phyloP scores from a whole-genome alignment of 1,284 basidiomycete species.

The Trametes sp. region DNA sequence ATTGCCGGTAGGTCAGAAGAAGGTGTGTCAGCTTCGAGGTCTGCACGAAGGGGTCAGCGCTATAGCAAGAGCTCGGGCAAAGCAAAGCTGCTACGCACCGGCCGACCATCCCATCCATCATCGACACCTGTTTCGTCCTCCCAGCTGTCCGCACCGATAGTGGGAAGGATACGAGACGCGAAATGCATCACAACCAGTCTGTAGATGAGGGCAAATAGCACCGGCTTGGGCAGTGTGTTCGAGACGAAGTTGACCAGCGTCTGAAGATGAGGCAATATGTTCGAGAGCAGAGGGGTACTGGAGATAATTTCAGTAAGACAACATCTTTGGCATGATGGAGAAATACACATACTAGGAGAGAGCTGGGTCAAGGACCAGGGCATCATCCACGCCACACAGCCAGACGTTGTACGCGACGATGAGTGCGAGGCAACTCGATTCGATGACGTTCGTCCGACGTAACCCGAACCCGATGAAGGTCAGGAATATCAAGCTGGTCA shows the following conservation, averaged over 20 bases:
- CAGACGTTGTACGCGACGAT: conserved; percentile 89
- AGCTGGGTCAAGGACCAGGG: conserved; percentile 70
- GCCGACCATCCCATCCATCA: conserved; percentile 74
- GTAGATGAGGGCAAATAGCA: conserved; percentile 86
- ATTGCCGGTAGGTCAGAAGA: conserved; percentile 81
- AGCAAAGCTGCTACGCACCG: conserved; percentile 53
- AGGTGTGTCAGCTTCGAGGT: conserved; percentile 77
- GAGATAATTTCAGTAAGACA: not conserved
- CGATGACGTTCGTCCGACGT: conserved; percentile 91
- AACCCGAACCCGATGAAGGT: conserved; percentile 90
- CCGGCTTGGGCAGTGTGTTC: conserved; percentile 84
- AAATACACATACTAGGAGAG: conserved; percentile 72
- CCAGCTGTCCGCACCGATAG: conserved; percentile 84
- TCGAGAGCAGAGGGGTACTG: conserved; percentile 77
- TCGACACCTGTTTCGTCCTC: conserved; percentile 70
- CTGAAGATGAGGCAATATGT: conserved; percentile 81
- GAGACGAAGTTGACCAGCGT: conserved; percentile 80
- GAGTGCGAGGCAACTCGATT: conserved; percentile 86
- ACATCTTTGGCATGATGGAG: not conserved
- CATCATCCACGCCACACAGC: conserved; percentile 80
- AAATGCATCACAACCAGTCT: conserved; percentile 86
- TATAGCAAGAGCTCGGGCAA: not conserved
- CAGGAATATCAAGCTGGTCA: conserved; percentile 81
- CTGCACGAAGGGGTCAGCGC: conserved; percentile 45
- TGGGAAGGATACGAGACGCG: conserved; percentile 84